A percentile compares a stretch with the other conserved stretches of the same genome.
Evolutionary conservation across 2,329 filamentous ascomycete species (phyloP).

Genomic region (Zalaria sp.): DNA sequence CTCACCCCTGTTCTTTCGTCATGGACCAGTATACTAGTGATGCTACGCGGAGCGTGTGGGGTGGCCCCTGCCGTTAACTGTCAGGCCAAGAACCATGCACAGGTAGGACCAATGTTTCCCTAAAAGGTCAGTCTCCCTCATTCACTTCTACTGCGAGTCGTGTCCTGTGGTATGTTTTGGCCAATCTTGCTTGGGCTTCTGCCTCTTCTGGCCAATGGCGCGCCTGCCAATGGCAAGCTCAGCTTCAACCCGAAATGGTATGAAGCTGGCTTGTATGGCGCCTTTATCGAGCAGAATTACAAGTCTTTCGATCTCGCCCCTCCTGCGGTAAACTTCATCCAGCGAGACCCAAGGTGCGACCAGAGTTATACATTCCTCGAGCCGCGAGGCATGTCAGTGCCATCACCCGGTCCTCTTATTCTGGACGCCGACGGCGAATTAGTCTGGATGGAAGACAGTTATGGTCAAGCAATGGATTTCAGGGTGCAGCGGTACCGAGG

Average conservation of each 20-base stretch:
- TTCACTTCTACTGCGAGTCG: no score
- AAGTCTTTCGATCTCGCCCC: constrained; percentile 13
- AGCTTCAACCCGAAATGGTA: background rate
- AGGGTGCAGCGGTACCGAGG: constrained; percentile 21
- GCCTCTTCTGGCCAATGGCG: no score
- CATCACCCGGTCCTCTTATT: constrained; percentile 18
- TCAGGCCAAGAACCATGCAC: no score
- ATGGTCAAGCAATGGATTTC: constrained; percentile 15
- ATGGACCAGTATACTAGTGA: no score
- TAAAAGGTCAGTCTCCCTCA: no score
- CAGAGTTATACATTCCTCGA: constrained; percentile 15
- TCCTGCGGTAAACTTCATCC: constrained; percentile 9
- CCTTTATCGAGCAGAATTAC: constrained; percentile 13
- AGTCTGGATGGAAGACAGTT: constrained; percentile 19
- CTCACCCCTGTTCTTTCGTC: no score
- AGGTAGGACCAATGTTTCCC: no score
- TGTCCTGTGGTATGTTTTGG: no score
- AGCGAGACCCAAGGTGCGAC: constrained; percentile 16
- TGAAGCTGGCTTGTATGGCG: constrained; percentile 9
- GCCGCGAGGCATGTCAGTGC: constrained; percentile 14
- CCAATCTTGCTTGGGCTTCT: no score
- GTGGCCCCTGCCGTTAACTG: no score
- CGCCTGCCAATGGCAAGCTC: no score
- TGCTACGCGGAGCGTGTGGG: no score
- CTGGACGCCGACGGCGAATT: constrained; percentile 18